Evolutionary conservation across 2,329 filamentous ascomycete genomes (phyloP).

Genomic region (Epicoccum nigrum): DNA sequence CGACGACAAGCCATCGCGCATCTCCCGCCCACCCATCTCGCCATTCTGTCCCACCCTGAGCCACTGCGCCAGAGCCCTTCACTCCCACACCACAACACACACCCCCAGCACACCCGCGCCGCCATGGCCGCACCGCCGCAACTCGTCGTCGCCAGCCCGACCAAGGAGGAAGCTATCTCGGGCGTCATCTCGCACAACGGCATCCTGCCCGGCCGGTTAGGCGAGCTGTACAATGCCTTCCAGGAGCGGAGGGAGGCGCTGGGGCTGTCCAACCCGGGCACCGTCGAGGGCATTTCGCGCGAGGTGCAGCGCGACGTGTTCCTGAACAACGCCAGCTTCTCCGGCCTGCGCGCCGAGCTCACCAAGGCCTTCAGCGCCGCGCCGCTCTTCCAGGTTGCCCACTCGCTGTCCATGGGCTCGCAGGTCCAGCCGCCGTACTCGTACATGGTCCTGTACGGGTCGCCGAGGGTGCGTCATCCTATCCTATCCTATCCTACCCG

Average conservation of each 20-base stretch:
- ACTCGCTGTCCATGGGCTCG: slow-evolving; percentile 91
- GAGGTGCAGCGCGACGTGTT: slow-evolving; percentile 97
- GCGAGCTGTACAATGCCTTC: slow-evolving; percentile 81
- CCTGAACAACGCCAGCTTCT: slow-evolving; percentile 96
- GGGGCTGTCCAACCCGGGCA: slow-evolving; percentile 89
- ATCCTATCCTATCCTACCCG: too few species aligned
- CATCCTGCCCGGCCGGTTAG: slow-evolving; percentile 66
- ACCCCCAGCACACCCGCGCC: slow-evolving; percentile 13
- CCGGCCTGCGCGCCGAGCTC: slow-evolving; percentile 91
- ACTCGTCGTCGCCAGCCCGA: slow-evolving; percentile 40
- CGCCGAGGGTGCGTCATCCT: slow-evolving; percentile 81
- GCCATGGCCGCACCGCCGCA: slow-evolving; percentile 25
- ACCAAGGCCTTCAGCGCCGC: slow-evolving; percentile 95
- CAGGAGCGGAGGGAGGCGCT: slow-evolving; percentile 85
- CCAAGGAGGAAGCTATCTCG: slow-evolving; percentile 48
- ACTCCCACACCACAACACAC: slow-evolving; percentile 5
- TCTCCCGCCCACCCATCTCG: slow-evolving; percentile 17
- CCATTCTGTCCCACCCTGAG: slow-evolving; percentile 28
- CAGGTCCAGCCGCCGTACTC: slow-evolving; percentile 93
- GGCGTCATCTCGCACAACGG: slow-evolving; percentile 79
- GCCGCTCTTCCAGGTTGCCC: slow-evolving; percentile 95
- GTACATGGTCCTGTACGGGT: slow-evolving; percentile 92
- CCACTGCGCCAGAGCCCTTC: slow-evolving; percentile 12
- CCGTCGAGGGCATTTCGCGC: slow-evolving; percentile 84
- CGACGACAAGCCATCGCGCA: slow-evolving; percentile 28